A percentile compares a stretch with the other conserved stretches of the same genome.
phyloP scores from a whole-genome alignment of 108 stramenopile species.

The Schizochytrium sp. region DNA sequence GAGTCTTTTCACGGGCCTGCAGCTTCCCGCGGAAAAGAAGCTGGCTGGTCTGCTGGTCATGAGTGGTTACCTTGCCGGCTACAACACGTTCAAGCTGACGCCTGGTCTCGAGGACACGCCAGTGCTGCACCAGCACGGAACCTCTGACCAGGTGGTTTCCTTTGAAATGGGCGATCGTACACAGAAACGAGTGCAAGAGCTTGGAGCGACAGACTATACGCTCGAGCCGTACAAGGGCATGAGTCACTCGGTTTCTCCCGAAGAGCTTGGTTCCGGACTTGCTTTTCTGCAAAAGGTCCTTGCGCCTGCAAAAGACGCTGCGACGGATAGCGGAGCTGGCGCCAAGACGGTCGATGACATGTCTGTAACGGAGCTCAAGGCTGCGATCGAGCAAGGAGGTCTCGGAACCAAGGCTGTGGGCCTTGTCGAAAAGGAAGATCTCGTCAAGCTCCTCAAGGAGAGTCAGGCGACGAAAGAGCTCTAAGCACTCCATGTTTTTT shows the following conservation, averaged over 20 bases:
- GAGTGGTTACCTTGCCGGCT: constrained; percentile 75
- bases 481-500: neutral
- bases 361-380: constrained; percentile 81
- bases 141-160: constrained; percentile 66
- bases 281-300: constrained; percentile 58
- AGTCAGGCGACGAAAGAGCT: constrained; percentile 28
- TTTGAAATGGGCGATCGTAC: constrained; percentile 63
- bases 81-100: constrained; percentile 54
- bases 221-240: constrained; percentile 65
- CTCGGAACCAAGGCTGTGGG: constrained; percentile 64
- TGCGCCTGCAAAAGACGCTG: constrained; percentile 49
- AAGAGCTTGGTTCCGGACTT: constrained; percentile 59
- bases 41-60: constrained; percentile 70
- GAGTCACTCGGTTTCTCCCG: constrained; percentile 63
- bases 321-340: constrained; percentile 34
- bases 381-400: constrained; percentile 47
- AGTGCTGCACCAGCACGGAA: constrained; percentile 81
- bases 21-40: constrained; percentile 51
- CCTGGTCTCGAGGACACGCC: constrained; percentile 51
- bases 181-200: constrained; percentile 37
- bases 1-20: constrained; percentile 71
- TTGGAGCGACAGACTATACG: constrained; percentile 62
- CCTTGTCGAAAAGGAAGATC: constrained; percentile 80
- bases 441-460: constrained; percentile 66
- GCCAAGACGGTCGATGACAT: constrained; percentile 72